Base-by-base conservation (phyloP, 495 filamentous ascomycete species). In the Evansstolkia leycettana region DNA sequence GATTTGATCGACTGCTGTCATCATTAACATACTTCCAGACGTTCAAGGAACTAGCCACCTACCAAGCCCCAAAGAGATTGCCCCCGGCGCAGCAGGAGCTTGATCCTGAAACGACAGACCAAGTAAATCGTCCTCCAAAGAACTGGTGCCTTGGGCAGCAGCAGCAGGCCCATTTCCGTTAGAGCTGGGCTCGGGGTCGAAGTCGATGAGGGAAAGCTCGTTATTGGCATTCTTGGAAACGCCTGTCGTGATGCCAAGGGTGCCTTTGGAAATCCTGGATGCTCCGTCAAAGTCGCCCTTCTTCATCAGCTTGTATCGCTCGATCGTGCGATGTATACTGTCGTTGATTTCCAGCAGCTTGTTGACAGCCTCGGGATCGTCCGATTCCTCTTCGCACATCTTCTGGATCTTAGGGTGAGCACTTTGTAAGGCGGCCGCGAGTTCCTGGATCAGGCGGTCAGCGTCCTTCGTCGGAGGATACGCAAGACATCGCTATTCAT, bases 371-470 rank as follows among this genome's bases (percentile, higher is more conserved):
- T 95, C 92, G 31, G 84, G 74, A 50, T 98, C 90, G 27, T 96
- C 90, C 10, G 84, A 94, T 51, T 98, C 90, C 50, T 96, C 90
- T 52, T 98, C 92, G 52, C 92, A 94, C 88, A 98, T 98, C 62
- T 80, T 94, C 49, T 94, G 87, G 37, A 96, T 98, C 64, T 98
- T 96, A 1, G 90, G 92, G 36, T 96, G 92, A 8, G 90, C 92
- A 45, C 84, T 94, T 54, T 83, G 83, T 19, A 98, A 64, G 3
- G 90, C 78, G 47, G 78, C 81, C n/a, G 86, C 86, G 33, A 98
- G 75, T 64, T 96, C 90, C 70, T 82, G 43, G 10, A 30, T 14
- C 27, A 23, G 17, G 28, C 45, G 29, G 16, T 2, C 19, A 32
- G 28, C 32, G 15, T 7, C 15, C 28, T 38, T 17, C 36, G 38